Evolutionary conservation across 2,329 filamentous ascomycete genomes (phyloP).

Genomic region (Orbilia oligospora): DNA sequence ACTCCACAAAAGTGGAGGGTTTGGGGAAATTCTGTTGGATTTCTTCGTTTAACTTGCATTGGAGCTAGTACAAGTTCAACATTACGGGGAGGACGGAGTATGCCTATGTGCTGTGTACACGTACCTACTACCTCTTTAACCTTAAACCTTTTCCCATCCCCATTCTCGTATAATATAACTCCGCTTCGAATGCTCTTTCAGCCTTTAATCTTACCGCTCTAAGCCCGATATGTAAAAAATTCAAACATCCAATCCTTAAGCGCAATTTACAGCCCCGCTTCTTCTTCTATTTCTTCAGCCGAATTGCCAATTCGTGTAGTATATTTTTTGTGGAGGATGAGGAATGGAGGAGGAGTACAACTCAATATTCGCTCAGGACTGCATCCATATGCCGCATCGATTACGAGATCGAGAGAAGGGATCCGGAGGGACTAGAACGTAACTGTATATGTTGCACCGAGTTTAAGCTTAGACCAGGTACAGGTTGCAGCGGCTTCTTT

Average conservation of each 20-base stretch:
- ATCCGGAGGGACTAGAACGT: constrained; percentile 14
- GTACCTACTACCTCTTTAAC: constrained; percentile 6
- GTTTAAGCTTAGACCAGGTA: constrained; percentile 42
- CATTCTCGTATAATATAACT: constrained; percentile 21
- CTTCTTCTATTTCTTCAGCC: background rate
- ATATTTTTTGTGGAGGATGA: background rate
- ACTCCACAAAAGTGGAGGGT: constrained; percentile 22
- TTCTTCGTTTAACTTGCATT: constrained; percentile 24
- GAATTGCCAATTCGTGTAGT: constrained; percentile 20
- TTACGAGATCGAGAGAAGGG: constrained; percentile 48
- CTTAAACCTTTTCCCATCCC: too few species aligned
- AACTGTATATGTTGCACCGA: constrained; percentile 22
- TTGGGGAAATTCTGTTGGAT: constrained; percentile 30
- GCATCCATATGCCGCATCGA: constrained; percentile 48
- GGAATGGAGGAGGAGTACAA: constrained; percentile 9
- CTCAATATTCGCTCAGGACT: constrained; percentile 48
- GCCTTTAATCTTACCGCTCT: constrained; percentile 33
- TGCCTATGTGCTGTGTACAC: constrained; percentile 34
- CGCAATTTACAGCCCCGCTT: constrained; percentile 2
- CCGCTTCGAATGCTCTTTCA: constrained; percentile 21
- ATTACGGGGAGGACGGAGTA: constrained; percentile 16
- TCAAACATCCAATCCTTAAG: constrained; percentile 18
- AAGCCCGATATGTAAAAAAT: constrained; percentile 34
- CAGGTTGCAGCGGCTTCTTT: constrained; percentile 46
- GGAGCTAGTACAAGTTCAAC: constrained; percentile 36